These are phyloP conservation scores for Imleria badia DNA, from an alignment of 768 basidiomycete genomes.

Conservation along the genomic window DNA sequence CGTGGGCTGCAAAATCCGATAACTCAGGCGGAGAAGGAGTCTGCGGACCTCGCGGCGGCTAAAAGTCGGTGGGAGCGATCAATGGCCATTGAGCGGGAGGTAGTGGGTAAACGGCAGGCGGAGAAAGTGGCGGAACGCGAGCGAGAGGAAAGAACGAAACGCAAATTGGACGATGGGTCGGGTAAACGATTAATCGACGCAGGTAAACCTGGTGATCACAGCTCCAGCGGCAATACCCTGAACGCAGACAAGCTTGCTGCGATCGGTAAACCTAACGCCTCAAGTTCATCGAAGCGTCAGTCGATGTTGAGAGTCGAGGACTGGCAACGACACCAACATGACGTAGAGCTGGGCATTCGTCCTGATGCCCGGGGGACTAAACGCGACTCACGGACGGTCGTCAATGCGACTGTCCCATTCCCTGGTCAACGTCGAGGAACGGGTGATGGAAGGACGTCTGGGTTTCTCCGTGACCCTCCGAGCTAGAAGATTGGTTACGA, in stretches of 20 bases:
- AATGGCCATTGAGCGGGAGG: slow-evolving; percentile 70
- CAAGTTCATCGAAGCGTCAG: slow-evolving; percentile 55
- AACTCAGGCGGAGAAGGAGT: slow-evolving; percentile 76
- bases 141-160: slow-evolving; percentile 49
- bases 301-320: slow-evolving; percentile 83
- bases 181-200: slow-evolving; percentile 35
- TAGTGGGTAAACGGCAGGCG: slow-evolving; percentile 67
- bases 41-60: slow-evolving; percentile 73
- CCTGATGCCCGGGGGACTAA: slow-evolving; percentile 20
- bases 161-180: slow-evolving; percentile 43
- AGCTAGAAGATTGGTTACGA: slow-evolving; percentile 29
- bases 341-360: slow-evolving; percentile 36
- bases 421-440: slow-evolving; percentile 28
- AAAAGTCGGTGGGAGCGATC: slow-evolving; percentile 82
- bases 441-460: slow-evolving; percentile 32
- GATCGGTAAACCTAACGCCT: slow-evolving; percentile 28
- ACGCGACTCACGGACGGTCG: slow-evolving; percentile 24
- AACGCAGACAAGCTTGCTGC: slow-evolving; percentile 62
- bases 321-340: slow-evolving; percentile 75
- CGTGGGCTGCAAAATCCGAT: slow-evolving; percentile 79
- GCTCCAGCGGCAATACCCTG: slow-evolving; percentile 36
- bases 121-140: slow-evolving; percentile 57
- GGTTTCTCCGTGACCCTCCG: slow-evolving; percentile 40
- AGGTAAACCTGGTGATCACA: slow-evolving; percentile 35
- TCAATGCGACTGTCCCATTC: slow-evolving; percentile 32